Conservation (phyloP, 768 basidiomycete species). For the Coprinellus aureogranulatus region DNA sequence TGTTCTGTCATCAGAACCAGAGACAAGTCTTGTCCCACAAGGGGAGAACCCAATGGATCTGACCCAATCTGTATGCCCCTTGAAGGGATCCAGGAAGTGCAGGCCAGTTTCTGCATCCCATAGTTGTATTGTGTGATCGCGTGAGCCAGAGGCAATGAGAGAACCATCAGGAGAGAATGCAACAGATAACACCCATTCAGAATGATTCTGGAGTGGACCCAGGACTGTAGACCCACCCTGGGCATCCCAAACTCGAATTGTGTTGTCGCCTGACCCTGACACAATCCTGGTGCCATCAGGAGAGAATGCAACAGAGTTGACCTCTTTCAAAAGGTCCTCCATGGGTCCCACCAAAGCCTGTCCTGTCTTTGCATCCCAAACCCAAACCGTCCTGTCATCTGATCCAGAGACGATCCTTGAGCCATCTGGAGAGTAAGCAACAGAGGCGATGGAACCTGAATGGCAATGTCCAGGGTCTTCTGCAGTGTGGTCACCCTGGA, state of each 20-base stretch:
- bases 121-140: too few relatives aligned
- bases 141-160: too few relatives aligned
- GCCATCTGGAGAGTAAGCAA: constrained; percentile 20
- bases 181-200: constrained; percentile 4
- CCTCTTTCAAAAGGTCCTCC: constrained; percentile 12
- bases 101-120: background rate
- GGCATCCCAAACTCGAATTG: constrained; percentile 7
- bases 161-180: too few relatives aligned
- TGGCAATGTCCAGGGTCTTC: too few relatives aligned
- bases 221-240: background rate
- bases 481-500: too few relatives aligned
- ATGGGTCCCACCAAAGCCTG: background rate
- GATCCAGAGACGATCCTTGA: constrained; percentile 12
- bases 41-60: too few relatives aligned
- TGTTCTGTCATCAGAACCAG: too few relatives aligned
- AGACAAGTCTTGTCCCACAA: too few relatives aligned
- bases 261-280: background rate
- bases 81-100: background rate
- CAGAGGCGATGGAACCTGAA: background rate
- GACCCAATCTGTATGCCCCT: constrained; percentile 13
- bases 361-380: constrained; percentile 4
- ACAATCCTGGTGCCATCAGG: background rate
- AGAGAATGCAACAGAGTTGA: constrained; percentile 20
- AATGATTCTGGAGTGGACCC: background rate
- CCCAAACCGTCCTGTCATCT: constrained; percentile 8